A percentile compares a stretch with the other conserved stretches of the same genome.
These are phyloP conservation scores for Kwoniella heveanensis DNA, from an alignment of 768 basidiomycete genomes.

Conservation along the genomic window DNA sequence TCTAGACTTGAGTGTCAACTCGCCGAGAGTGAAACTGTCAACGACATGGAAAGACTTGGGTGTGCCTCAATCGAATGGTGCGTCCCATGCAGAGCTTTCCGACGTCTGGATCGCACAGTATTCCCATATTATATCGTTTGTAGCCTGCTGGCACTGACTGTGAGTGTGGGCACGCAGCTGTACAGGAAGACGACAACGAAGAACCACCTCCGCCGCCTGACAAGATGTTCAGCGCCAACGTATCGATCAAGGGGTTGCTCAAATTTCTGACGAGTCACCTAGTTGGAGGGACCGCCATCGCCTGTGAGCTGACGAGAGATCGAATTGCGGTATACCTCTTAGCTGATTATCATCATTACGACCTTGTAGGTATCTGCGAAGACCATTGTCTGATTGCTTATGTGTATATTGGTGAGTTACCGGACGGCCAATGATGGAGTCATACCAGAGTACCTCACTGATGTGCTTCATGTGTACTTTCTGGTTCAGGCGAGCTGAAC, in stretches of 20 bases:
- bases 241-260: conserved; percentile 48
- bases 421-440: too few species aligned
- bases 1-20: conserved; percentile 39
- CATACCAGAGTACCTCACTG: too few species aligned
- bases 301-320: conserved; percentile 32
- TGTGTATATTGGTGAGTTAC: conserved; percentile 53
- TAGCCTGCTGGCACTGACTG: too few species aligned
- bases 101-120: too few species aligned
- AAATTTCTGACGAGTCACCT: conserved; percentile 53
- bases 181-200: conserved; percentile 24
- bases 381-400: conserved; percentile 54
- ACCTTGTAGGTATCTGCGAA: conserved; percentile 49
- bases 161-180: too few species aligned
- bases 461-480: too few species aligned
- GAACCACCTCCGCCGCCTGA: conserved; percentile 30
- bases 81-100: too few species aligned
- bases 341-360: neutral
- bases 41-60: conserved; percentile 48
- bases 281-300: conserved; percentile 46
- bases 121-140: too few species aligned
- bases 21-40: conserved; percentile 36
- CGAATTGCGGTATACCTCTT: neutral
- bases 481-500: conserved; percentile 51
- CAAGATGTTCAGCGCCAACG: conserved; percentile 43
- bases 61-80: conserved; percentile 44